Evolutionary conservation across 306 rosid species (phyloP).

Genomic region (Vigna hirtella): DNA sequence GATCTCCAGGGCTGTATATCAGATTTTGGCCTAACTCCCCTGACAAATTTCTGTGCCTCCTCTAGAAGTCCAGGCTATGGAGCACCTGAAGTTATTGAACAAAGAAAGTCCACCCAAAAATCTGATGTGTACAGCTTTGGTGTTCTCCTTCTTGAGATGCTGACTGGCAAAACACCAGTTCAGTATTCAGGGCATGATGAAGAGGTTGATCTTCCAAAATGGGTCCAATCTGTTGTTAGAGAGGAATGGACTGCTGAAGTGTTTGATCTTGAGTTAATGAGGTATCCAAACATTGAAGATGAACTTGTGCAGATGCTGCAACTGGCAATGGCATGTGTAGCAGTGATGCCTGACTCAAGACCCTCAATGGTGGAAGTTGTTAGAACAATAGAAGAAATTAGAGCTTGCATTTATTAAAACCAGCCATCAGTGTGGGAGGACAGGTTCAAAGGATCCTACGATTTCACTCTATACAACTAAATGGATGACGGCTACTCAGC

Average conservation of each 20-base stretch:
- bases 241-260: slow-evolving; percentile 99
- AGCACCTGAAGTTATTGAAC: slow-evolving; percentile 78
- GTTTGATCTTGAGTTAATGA: slow-evolving; percentile 87
- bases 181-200: slow-evolving; percentile 79
- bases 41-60: slow-evolving; percentile 58
- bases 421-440: slow-evolving; percentile 54
- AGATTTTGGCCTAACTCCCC: slow-evolving; percentile 79
- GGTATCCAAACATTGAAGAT: slow-evolving; percentile 77
- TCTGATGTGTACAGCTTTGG: slow-evolving; percentile 89
- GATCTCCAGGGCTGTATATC: slow-evolving; percentile 73
- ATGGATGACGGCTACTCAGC: not conserved
- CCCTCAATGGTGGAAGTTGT: slow-evolving; percentile 89
- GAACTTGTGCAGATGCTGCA: slow-evolving; percentile 96
- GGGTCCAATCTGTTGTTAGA: slow-evolving; percentile 89
- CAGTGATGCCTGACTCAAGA: slow-evolving; percentile 69
- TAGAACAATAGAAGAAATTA: slow-evolving; percentile 72
- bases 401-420: slow-evolving; percentile 56
- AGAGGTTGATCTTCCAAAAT: slow-evolving; percentile 81
- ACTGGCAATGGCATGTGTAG: slow-evolving; percentile 94
- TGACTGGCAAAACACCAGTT: slow-evolving; percentile 82
- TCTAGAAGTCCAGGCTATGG: slow-evolving; percentile 70
- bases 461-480: slow-evolving; percentile 44
- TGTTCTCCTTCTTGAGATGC: slow-evolving; percentile 86
- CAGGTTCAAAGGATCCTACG: slow-evolving; percentile 48
- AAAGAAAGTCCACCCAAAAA: slow-evolving; percentile 67